A percentile compares a stretch with the other conserved stretches of the same genome.
These are phyloP conservation scores for Phlegmacium glaucopus DNA, from an alignment of 768 basidiomycete species.

Conservation along the genomic window DNA sequence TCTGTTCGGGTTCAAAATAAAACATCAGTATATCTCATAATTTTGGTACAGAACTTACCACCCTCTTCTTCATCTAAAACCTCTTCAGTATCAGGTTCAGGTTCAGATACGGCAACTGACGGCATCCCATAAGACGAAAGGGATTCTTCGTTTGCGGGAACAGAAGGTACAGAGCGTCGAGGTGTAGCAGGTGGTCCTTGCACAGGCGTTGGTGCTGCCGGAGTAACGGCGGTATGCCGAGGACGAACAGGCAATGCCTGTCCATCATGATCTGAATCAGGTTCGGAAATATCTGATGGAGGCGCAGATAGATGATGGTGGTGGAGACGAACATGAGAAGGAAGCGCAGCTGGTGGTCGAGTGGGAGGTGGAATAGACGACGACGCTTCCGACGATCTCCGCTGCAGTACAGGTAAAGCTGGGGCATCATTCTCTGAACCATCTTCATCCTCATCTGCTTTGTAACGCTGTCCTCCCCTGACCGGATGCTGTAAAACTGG, in stretches of 20 bases:
- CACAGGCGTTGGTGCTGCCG: slow-evolving; percentile 5
- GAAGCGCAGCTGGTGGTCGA: slow-evolving; percentile 12
- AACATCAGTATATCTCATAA: slow-evolving; percentile 1
- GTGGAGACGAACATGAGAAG: not conserved
- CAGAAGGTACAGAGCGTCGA: slow-evolving; percentile 2
- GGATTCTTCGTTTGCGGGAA: not conserved
- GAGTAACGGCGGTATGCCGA: slow-evolving; percentile 8
- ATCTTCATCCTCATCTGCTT: slow-evolving; percentile 18
- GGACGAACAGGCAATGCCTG: slow-evolving; percentile 30
- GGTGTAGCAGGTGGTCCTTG: slow-evolving; percentile 5
- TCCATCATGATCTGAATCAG: slow-evolving; percentile 32
- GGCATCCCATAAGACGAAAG: slow-evolving; percentile 12
- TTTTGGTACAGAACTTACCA: slow-evolving; percentile 35
- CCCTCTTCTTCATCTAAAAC: slow-evolving; percentile 62
- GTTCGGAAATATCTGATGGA: slow-evolving; percentile 21
- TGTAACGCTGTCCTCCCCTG: slow-evolving; percentile 2
- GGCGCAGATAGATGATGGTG: not conserved
- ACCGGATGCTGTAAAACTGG: slow-evolving; percentile 3
- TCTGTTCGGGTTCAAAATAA: slow-evolving; percentile 38
- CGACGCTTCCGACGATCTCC: slow-evolving; percentile 17
- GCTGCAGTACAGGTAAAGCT: slow-evolving; percentile 22
- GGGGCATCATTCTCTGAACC: slow-evolving; percentile 24
- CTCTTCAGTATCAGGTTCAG: slow-evolving; percentile 35
- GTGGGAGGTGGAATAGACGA: slow-evolving; percentile 4
- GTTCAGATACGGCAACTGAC: slow-evolving; percentile 21